Base-by-base conservation (phyloP, 805 yeast genomes). In the Hemisphaericaspora nanyangensis region DNA sequence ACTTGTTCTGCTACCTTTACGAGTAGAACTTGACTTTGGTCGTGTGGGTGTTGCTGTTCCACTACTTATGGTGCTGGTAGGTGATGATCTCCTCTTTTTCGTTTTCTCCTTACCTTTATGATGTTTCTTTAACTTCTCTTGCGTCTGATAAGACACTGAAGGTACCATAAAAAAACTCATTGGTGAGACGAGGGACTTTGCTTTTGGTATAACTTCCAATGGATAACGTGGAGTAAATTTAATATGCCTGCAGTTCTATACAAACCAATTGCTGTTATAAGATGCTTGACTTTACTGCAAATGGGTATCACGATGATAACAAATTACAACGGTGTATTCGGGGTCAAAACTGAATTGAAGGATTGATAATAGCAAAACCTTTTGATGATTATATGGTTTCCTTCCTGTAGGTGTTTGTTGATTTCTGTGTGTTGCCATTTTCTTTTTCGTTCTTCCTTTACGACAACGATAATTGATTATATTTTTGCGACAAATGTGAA, bases 161-260 rank as follows among this genome's bases (percentile, higher is more conserved):
- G 71, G 71, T 1, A 66, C 72, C 13, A 63, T 54, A 34, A 54
- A 65, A 47, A 59, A 67, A 43, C 62, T 64, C 72, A 66, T 65
- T 11, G 26, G 12, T 8, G 26, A 22, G n/a, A n/a, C n/a, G n/a
- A n/a, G n/a, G n/a, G n/a, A n/a, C n/a, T n/a, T n/a, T n/a, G n/a
- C n/a, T n/a, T n/a, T 22, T 22, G 26, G 11, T 22, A 7, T 7
- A 22, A 7, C 26, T 7, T 7, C 11, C 11, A 22, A 22, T 22
- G 31, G 31, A 17, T 17, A 7, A 29, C 7, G 11, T 29, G 18
- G 10, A 17, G 10, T 7, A 7, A 29, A 7, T 7, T 15, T 7
- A 17, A 29, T 15, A 29, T 15, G 18, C 12, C 31, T 29, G 31
- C 10, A 7, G 17, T 25, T 25, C n/a, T 25, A n/a, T n/a, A n/a